Conservation (phyloP, 352 stramenopile genomes). For the Globisporangium recalcitrans region DNA sequence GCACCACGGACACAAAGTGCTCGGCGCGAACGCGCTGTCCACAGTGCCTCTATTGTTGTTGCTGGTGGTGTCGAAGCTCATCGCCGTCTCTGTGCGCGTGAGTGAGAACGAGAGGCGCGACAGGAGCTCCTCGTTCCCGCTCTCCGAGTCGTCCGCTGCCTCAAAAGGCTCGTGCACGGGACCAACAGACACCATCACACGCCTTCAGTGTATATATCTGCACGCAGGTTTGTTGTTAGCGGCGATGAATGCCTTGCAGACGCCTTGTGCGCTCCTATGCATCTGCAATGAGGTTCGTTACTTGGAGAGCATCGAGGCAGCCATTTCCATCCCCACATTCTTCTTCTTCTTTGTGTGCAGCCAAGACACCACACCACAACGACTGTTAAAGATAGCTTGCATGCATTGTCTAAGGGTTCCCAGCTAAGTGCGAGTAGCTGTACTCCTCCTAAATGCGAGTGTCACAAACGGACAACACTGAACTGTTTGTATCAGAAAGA, state of each 20-base stretch:
- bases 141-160: not conserved
- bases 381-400: conserved; percentile 8
- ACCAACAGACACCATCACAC: not conserved
- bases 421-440: too few relatives aligned
- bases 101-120: conserved; percentile 10
- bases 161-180: not conserved
- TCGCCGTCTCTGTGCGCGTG: conserved; percentile 8
- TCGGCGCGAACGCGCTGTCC: conserved; percentile 21
- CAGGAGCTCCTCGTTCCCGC: conserved; percentile 3
- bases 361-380: not conserved
- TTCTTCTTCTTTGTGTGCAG: not conserved
- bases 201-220: too few relatives aligned
- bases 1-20: conserved; percentile 49
- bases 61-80: not conserved
- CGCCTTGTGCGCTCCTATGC: too few relatives aligned
- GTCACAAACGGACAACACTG: too few relatives aligned
- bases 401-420: too few relatives aligned
- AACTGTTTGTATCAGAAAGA: not conserved
- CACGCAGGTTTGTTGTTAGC: too few relatives aligned
- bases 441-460: not conserved
- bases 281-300: not conserved
- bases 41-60: not conserved
- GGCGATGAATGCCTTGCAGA: too few relatives aligned
- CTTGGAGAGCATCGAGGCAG: not conserved
- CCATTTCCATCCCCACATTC: conserved; percentile 6